phyloP scores from a whole-genome alignment of 75 land plant species.

The Sequoia sempervirens region DNA sequence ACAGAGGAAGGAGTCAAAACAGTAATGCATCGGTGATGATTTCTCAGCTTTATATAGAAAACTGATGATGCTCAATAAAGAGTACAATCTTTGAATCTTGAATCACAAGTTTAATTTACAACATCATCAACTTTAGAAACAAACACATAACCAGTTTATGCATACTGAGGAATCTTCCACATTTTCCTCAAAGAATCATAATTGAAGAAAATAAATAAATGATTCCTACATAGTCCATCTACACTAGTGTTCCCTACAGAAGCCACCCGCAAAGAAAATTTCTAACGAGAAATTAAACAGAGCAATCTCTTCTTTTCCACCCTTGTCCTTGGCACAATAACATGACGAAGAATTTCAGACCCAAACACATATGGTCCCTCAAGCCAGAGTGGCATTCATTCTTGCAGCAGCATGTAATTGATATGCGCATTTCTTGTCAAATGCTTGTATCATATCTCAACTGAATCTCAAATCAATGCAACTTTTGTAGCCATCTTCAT shows the following conservation, averaged over 20 bases:
- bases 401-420: neutral
- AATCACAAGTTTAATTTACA: neutral
- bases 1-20: neutral
- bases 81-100: neutral
- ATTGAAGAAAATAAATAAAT: neutral
- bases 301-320: neutral
- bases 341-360: neutral
- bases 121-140: neutral
- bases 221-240: neutral
- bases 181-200: neutral
- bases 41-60: neutral
- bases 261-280: neutral
- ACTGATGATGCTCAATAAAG: neutral
- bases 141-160: neutral
- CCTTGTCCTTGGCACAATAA: neutral
- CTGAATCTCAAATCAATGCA: neutral
- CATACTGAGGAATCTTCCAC: neutral
- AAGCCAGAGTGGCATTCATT: neutral
- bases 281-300: neutral
- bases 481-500: neutral
- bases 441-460: slow-evolving; percentile 2
- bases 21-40: neutral
- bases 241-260: neutral
- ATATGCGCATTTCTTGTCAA: slow-evolving; percentile 1
- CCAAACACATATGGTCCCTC: neutral